Evolutionary conservation across 495 filamentous ascomycete species (phyloP).

Genomic region (Aspergillus asperescens): DNA sequence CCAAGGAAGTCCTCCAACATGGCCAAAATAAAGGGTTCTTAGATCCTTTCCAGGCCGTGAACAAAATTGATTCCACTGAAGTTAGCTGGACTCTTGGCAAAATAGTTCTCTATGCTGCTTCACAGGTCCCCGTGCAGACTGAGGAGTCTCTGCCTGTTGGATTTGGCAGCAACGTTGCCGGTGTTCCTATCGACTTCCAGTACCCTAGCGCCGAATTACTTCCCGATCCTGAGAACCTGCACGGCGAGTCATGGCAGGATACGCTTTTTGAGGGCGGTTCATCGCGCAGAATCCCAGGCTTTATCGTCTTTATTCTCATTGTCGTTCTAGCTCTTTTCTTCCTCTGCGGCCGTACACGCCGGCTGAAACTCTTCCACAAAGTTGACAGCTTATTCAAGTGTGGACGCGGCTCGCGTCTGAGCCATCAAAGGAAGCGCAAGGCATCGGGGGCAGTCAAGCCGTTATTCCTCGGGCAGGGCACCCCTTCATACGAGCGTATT

Average conservation of each 20-base stretch:
- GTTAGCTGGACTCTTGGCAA: slow-evolving; percentile 98
- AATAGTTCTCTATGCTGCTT: slow-evolving; percentile 94
- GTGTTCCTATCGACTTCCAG: slow-evolving; percentile 74
- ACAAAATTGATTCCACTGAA: slow-evolving; percentile 88
- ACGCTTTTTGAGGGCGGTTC: slow-evolving; percentile 55
- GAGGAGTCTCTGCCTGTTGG: slow-evolving; percentile 69
- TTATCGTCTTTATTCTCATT: slow-evolving; percentile 70
- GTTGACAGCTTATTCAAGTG: slow-evolving; percentile 47
- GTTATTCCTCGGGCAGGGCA: slow-evolving; percentile 49
- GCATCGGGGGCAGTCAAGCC: slow-evolving; percentile 45
- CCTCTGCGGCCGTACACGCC: slow-evolving; percentile 64
- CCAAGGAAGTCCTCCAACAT: slow-evolving; percentile 63
- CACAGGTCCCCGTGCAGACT: slow-evolving; percentile 65
- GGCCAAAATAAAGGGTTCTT: slow-evolving; percentile 76
- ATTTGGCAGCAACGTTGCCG: slow-evolving; percentile 75
- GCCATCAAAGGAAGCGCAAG: slow-evolving; percentile 47
- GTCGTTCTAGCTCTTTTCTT: slow-evolving; percentile 61
- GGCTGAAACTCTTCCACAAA: slow-evolving; percentile 58
- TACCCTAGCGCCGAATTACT: slow-evolving; percentile 62
- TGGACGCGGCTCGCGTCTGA: slow-evolving; percentile 47
- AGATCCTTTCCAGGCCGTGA: slow-evolving; percentile 85
- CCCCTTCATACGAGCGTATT: slow-evolving; percentile 76
- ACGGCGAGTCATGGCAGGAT: slow-evolving; percentile 70
- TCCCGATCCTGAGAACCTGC: slow-evolving; percentile 39
- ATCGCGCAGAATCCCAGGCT: slow-evolving; percentile 63